phyloP scores from a whole-genome alignment of 257 asterid species.

The Petunia axillaris region DNA sequence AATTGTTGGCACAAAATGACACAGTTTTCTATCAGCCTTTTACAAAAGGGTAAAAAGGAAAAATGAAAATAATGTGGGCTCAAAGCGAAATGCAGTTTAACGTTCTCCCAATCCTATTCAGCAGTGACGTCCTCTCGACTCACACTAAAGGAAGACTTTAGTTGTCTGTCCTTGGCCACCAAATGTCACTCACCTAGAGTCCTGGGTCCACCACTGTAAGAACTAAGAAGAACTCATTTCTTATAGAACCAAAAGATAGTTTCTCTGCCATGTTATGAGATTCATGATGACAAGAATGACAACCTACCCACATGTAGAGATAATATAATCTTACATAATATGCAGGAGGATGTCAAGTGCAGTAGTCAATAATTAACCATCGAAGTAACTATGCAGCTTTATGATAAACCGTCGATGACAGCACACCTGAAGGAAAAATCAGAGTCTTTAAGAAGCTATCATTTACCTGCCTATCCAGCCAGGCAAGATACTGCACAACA shows the following conservation, averaged over 20 bases:
- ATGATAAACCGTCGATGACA: background rate
- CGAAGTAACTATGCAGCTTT: background rate
- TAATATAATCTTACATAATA: background rate
- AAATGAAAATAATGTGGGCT: background rate
- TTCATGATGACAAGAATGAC: background rate
- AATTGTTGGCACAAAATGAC: background rate
- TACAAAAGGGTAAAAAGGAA: background rate
- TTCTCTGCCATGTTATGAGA: background rate
- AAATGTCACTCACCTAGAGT: background rate
- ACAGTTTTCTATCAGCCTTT: background rate
- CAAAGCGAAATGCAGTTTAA: background rate
- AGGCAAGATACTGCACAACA: constrained; percentile 86
- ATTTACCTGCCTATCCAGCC: constrained; percentile 89
- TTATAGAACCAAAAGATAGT: background rate
- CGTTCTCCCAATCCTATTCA: background rate
- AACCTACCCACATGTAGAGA: background rate
- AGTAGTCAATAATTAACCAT: background rate
- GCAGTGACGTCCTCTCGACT: background rate
- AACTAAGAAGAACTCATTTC: constrained; percentile 3
- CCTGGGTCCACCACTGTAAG: constrained; percentile 12
- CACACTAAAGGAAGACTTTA: background rate
- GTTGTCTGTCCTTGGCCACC: background rate
- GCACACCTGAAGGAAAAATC: background rate
- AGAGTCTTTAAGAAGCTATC: constrained; percentile 6
- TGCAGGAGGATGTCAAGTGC: background rate